A percentile compares a stretch with the other conserved stretches of the same genome.
Conservation (phyloP, 495 filamentous ascomycete species). For the Neurospora discreta region DNA sequence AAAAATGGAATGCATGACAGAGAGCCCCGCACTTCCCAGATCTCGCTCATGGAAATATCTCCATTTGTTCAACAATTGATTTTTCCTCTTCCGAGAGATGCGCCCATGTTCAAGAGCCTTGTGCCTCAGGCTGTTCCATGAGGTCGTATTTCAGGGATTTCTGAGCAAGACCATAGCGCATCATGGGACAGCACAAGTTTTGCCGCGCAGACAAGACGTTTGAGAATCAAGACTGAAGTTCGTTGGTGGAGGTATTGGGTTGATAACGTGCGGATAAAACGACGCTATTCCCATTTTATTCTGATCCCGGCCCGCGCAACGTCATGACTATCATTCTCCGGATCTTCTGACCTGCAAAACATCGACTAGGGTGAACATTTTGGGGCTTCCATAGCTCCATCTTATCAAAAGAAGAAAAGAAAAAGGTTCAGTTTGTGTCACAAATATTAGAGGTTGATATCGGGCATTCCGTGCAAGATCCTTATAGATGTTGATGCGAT, state of each 20-base stretch:
- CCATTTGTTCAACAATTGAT: background rate
- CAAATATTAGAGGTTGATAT: background rate
- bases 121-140: background rate
- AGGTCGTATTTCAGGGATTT: background rate
- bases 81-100: background rate
- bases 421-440: background rate
- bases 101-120: background rate
- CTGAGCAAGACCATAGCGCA: background rate
- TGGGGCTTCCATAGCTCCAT: too few species aligned
- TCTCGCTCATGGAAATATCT: background rate
- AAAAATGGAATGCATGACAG: background rate
- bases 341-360: background rate
- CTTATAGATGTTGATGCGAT: background rate
- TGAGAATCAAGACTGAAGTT: background rate
- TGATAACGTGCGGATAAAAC: background rate
- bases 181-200: background rate
- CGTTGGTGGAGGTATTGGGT: background rate
- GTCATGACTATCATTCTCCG: background rate
- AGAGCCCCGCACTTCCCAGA: background rate
- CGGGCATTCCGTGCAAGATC: background rate
- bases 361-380: background rate
- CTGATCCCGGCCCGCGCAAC: background rate
- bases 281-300: background rate
- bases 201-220: background rate
- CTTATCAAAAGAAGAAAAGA: too few species aligned